These are phyloP conservation scores for Silene latifolia DNA, from an alignment of 148 eudicot species.

Conservation along the genomic window DNA sequence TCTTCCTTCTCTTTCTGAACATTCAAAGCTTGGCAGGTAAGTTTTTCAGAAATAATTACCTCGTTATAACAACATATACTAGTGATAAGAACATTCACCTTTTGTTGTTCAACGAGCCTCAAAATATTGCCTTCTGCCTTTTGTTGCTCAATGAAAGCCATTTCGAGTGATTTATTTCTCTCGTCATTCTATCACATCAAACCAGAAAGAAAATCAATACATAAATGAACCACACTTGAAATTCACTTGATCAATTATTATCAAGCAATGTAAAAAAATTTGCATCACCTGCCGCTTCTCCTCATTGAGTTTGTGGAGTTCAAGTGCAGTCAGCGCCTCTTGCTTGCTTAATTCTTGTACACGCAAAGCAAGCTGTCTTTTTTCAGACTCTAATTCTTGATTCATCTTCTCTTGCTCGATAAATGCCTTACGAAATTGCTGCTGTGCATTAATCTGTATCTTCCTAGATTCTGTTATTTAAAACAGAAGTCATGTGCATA, in stretches of 20 bases:
- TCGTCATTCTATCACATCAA: slow-evolving; percentile 41
- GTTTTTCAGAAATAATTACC: background rate
- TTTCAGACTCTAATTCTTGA: slow-evolving; percentile 50
- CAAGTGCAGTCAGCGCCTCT: slow-evolving; percentile 60
- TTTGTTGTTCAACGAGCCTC: slow-evolving; percentile 71
- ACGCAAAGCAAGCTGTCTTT: slow-evolving; percentile 47
- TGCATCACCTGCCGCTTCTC: slow-evolving; percentile 62
- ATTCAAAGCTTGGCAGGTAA: slow-evolving; percentile 6
- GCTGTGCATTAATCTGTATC: slow-evolving; percentile 54
- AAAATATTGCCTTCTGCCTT: slow-evolving; percentile 64
- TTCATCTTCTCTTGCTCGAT: slow-evolving; percentile 62
- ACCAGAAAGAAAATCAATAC: background rate
- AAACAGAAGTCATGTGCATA: background rate
- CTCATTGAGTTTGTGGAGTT: slow-evolving; percentile 67
- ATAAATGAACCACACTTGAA: background rate
- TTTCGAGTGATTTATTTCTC: slow-evolving; percentile 52
- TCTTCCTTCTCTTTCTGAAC: slow-evolving; percentile 83
- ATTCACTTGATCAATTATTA: background rate
- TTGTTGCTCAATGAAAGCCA: slow-evolving; percentile 76
- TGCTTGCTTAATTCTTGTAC: slow-evolving; percentile 52
- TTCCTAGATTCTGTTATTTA: slow-evolving; percentile 54
- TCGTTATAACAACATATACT: background rate
- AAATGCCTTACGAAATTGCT: slow-evolving; percentile 42
- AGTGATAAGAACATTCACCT: slow-evolving; percentile 38
- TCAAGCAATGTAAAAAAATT: background rate